phyloP scores from a whole-genome alignment of 2,329 filamentous ascomycete species.

The Torrubiellomyces zombiae region DNA sequence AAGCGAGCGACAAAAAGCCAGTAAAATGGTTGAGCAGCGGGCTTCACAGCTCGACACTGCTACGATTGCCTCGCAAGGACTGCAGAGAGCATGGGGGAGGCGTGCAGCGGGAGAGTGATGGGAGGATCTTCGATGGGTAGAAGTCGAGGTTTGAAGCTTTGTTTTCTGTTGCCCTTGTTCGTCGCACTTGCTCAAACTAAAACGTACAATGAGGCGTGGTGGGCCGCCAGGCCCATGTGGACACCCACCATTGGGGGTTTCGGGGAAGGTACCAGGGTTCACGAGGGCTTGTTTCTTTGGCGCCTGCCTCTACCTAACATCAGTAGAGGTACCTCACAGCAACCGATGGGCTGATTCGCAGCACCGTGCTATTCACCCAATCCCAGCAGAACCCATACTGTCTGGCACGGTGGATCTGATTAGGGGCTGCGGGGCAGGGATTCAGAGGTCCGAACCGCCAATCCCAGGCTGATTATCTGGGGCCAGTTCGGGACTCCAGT shows the following conservation, averaged over 20 bases:
- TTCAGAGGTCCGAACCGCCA: too few relatives aligned
- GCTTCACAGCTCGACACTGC: constrained; percentile 19
- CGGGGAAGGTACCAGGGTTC: too few relatives aligned
- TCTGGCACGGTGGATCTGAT: too few relatives aligned
- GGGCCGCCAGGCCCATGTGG: constrained; percentile 6
- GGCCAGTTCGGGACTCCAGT: too few relatives aligned
- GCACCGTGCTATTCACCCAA: constrained; percentile 2
- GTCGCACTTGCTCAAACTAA: constrained; percentile 15
- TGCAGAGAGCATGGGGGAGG: constrained; percentile 16
- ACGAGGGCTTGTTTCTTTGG: too few relatives aligned
- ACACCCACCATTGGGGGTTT: constrained; percentile 3
- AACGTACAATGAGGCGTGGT: constrained; percentile 13
- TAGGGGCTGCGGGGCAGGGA: too few relatives aligned
- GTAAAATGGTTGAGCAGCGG: constrained; percentile 11
- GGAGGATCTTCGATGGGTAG: constrained; percentile 12
- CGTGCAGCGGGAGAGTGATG: constrained; percentile 9
- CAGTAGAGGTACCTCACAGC: too few relatives aligned
- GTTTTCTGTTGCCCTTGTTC: constrained; percentile 22
- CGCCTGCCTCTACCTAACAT: too few relatives aligned
- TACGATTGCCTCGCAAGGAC: constrained; percentile 23
- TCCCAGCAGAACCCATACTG: not conserved
- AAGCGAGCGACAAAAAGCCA: constrained; percentile 11
- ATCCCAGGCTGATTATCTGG: too few relatives aligned
- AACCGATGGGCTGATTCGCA: too few relatives aligned
- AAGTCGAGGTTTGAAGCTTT: constrained; percentile 23